phyloP scores from a whole-genome alignment of 2,329 filamentous ascomycete genomes.

The Leptographium galeiforme region DNA sequence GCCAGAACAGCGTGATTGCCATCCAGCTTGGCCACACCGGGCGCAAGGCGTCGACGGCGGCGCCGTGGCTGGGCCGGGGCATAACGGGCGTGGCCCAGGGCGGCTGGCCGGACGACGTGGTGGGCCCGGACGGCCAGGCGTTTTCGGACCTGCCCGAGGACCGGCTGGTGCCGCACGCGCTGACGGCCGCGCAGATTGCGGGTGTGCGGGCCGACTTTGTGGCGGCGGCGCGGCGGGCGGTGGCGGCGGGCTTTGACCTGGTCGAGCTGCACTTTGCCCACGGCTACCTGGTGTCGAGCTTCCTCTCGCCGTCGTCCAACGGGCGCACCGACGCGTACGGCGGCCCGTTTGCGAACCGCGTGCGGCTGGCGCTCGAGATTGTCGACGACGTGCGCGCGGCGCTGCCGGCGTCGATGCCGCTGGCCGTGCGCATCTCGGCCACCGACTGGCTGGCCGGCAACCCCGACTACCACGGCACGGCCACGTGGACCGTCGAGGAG shows the following conservation, averaged over 20 bases:
- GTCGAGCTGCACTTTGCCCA: constrained; percentile 67
- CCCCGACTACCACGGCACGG: constrained; percentile 33
- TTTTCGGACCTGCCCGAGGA: neutral
- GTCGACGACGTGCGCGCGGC: constrained; percentile 46
- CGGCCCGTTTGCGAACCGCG: constrained; percentile 58
- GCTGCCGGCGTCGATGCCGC: constrained; percentile 48
- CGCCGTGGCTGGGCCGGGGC: constrained; percentile 41
- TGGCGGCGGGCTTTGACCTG: constrained; percentile 53
- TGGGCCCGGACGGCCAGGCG: constrained; percentile 19
- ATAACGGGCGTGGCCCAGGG: constrained; percentile 32
- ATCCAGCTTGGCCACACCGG: constrained; percentile 63
- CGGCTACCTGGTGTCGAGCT: constrained; percentile 60
- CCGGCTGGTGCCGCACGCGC: constrained; percentile 34
- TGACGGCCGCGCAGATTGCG: constrained; percentile 53
- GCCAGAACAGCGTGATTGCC: constrained; percentile 48
- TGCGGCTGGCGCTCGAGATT: constrained; percentile 52
- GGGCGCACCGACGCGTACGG: constrained; percentile 56
- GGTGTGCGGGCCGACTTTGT: constrained; percentile 46
- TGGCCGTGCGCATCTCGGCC: constrained; percentile 61
- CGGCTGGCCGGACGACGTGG: constrained; percentile 30
- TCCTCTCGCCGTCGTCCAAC: constrained; percentile 59
- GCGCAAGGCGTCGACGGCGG: constrained; percentile 35
- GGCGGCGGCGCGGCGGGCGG: constrained; percentile 36
- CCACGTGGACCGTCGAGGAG: constrained; percentile 53
- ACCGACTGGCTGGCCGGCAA: constrained; percentile 62